Conservation (phyloP, 169 alveolate species). For the Cryptosporidium viatorum region DNA sequence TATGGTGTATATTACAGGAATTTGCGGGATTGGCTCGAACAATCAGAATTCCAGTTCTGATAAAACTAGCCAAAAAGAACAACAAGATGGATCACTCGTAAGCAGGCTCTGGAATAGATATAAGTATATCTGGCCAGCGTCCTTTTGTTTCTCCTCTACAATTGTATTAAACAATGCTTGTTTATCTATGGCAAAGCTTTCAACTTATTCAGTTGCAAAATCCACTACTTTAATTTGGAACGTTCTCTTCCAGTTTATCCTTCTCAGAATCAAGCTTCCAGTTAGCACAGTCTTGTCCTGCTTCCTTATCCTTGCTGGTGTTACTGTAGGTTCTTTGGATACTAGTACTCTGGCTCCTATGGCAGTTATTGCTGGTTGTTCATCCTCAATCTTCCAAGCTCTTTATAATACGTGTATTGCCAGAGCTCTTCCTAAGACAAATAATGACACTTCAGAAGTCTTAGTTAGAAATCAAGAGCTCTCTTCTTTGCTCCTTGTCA, state of each 20-base stretch:
- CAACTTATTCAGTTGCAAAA: conserved; percentile 72
- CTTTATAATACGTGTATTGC: conserved; percentile 66
- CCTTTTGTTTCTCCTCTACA: conserved; percentile 62
- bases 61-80: not conserved
- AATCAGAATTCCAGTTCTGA: not conserved
- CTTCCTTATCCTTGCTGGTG: conserved; percentile 54
- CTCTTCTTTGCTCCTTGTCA: conserved; percentile 18
- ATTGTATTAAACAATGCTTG: conserved; percentile 56
- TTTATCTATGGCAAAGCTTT: conserved; percentile 48
- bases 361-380: conserved; percentile 66
- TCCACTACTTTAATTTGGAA: conserved; percentile 70
- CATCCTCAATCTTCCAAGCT: conserved; percentile 68
- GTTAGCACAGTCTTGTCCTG: conserved; percentile 45
- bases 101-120: conserved; percentile 47
- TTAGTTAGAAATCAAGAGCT: conserved; percentile 70
- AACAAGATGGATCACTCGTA: not conserved
- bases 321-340: conserved; percentile 62
- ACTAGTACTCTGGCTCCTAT: conserved; percentile 55
- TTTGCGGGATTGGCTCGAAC: conserved; percentile 12
- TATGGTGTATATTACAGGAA: conserved; percentile 7
- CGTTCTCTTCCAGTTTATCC: conserved; percentile 53
- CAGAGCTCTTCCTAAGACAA: conserved; percentile 52
- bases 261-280: conserved; percentile 47
- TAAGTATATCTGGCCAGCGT: conserved; percentile 57
- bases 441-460: conserved; percentile 67